These are phyloP conservation scores for Atkinsonella hypoxylon DNA, from an alignment of 2,329 filamentous ascomycete species.

Conservation along the genomic window DNA sequence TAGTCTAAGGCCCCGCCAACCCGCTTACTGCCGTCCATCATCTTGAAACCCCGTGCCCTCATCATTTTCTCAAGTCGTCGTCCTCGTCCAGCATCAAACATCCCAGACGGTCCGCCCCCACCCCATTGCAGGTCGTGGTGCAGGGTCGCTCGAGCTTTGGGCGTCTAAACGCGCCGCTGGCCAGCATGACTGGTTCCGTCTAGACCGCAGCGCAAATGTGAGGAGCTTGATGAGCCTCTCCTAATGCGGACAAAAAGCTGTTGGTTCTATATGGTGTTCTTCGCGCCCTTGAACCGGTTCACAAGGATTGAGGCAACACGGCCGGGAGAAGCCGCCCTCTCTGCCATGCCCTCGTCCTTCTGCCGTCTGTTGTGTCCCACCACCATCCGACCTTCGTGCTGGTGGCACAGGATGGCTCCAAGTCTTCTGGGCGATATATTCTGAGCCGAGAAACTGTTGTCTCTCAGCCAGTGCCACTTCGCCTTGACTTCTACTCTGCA, in stretches of 20 bases:
- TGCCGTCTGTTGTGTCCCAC: not conserved
- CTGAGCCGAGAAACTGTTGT: no score
- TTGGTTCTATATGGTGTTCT: not conserved
- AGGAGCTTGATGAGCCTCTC: not conserved
- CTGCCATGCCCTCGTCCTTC: not conserved
- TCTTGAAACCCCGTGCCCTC: no score
- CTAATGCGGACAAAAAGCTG: not conserved
- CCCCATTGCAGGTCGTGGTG: not conserved
- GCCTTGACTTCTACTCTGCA: no score
- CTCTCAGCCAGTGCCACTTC: no score
- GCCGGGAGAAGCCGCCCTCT: not conserved
- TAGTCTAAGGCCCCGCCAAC: no score
- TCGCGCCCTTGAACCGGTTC: not conserved
- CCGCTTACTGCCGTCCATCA: no score
- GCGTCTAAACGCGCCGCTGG: not conserved
- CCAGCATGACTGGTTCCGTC: not conserved
- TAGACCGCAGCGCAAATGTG: no score
- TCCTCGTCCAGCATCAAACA: no score
- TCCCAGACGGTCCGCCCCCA: no score
- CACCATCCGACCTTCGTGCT: not conserved
- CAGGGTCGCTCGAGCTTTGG: not conserved
- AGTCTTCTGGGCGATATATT: not conserved
- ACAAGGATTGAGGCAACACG: not conserved
- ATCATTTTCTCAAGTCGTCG: no score
- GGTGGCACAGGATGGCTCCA: not conserved